Evolutionary conservation across 805 yeast species (phyloP).

Genomic region (Cyberlindnera xylosilytica): DNA sequence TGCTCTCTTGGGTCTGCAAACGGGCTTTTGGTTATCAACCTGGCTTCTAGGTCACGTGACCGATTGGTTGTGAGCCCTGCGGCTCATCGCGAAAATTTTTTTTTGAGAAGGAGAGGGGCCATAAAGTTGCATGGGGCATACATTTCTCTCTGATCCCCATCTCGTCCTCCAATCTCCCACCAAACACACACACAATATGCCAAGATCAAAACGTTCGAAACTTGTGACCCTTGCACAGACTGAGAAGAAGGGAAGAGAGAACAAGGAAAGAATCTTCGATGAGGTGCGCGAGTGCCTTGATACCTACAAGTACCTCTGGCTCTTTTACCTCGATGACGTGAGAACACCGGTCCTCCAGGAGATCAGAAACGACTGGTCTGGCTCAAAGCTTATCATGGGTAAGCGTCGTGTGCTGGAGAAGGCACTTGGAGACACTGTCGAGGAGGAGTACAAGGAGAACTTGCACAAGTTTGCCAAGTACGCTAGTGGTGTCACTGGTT

Average conservation of each 20-base stretch:
- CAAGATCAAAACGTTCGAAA: constrained; percentile 96
- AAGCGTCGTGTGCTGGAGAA: constrained; percentile 90
- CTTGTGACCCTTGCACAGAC: constrained; percentile 94
- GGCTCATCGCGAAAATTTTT: constrained; percentile 11
- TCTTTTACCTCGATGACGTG: constrained; percentile 82
- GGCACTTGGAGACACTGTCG: constrained; percentile 84
- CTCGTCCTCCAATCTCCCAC: not conserved
- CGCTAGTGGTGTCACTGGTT: constrained; percentile 78
- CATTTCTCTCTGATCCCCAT: not conserved
- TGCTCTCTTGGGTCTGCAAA: too few relatives aligned
- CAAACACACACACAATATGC: constrained; percentile 53
- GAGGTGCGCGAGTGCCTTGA: constrained; percentile 85
- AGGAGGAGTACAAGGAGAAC: constrained; percentile 87
- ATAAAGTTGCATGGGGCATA: not conserved
- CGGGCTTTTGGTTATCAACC: too few relatives aligned
- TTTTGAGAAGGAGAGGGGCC: too few relatives aligned
- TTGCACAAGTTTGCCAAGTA: constrained; percentile 63
- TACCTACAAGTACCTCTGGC: constrained; percentile 75
- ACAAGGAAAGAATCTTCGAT: constrained; percentile 87
- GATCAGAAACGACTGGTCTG: constrained; percentile 88
- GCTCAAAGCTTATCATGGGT: constrained; percentile 85
- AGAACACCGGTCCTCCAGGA: constrained; percentile 95
- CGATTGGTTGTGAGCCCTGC: constrained; percentile 3
- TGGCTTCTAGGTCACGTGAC: not conserved
- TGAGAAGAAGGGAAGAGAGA: constrained; percentile 91